Base-by-base conservation (phyloP, 371 early-diverging fungal genomes). In the Lichtheimia ornata region DNA sequence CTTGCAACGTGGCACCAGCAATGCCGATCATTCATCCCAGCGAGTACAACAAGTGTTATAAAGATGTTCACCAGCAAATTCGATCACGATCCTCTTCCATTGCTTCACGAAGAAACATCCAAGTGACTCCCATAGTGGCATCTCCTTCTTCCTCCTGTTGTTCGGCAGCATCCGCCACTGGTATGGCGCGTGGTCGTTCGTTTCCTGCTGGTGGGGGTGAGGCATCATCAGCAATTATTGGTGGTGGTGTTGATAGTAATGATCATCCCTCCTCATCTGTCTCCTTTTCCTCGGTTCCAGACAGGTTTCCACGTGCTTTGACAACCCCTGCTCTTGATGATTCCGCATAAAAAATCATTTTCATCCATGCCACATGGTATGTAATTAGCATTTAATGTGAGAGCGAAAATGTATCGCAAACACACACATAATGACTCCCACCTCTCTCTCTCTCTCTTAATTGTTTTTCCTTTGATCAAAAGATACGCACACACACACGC, bases 11-110 rank as follows among this genome's bases (percentile, higher is more conserved):
- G 20, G 59, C 63, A 18, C 50, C 61, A 18, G 64, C 64, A 7
- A 43, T 61, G 0, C 70, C 70, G 15, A 75, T 75, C 50, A 72
- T 75, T 35, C 72, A 75, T 49, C 76, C 76, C 5, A 72, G 73
- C 27, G 73, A 75, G 59, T 75, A 72, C 28, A 70, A 75, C 42
- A 66, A 69, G 18, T 68, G 57, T 30, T 24, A 67, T 35, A 47
- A 47, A 22, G 47, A 47, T 11, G 18, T 18, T 47, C 47, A 18
- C 12, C 47, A 45, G 53, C 53, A 30, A 51, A 45, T 50, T 58
- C 27, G 50, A 20, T 17, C 45, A 42, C 30, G 59, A 62, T 50
- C 51, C 25, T 14, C 45, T 41, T 50, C 56, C 63, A 50, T 51
- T 50, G 53, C 65, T n/a, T 51, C 49, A 58, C 20, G 53, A 22